These are phyloP conservation scores for Penicillium taxi DNA, from an alignment of 495 filamentous ascomycete genomes.

Conservation along the genomic window DNA sequence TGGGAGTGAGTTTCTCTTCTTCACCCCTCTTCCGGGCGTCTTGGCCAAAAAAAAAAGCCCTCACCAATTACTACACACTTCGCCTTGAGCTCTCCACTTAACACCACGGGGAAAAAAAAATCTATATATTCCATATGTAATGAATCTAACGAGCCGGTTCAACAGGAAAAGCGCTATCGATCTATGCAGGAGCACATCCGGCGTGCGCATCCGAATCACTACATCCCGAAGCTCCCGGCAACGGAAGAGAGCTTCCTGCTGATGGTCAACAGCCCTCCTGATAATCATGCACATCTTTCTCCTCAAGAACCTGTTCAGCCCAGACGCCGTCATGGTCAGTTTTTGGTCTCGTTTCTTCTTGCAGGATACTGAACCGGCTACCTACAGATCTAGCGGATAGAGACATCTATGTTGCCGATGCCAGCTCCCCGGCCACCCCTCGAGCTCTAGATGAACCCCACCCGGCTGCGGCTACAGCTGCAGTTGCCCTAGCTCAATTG, in stretches of 20 bases:
- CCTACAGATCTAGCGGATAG: conserved; percentile 37
- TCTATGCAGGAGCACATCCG: conserved; percentile 99
- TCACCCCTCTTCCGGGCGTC: conserved; percentile 10
- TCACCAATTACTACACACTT: neutral
- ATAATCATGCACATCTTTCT: conserved; percentile 57
- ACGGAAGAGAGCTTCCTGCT: conserved; percentile 96
- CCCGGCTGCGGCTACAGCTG: conserved; percentile 65
- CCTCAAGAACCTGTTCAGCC: conserved; percentile 42
- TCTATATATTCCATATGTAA: neutral
- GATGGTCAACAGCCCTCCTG: conserved; percentile 87
- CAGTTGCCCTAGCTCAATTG: conserved; percentile 79
- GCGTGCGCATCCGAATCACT: conserved; percentile 93
- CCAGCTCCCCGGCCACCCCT: conserved; percentile 63
- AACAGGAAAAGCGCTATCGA: conserved; percentile 90
- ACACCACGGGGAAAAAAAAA: no score
- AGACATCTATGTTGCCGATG: conserved; percentile 53
- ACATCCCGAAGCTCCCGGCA: conserved; percentile 96
- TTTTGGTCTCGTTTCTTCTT: neutral
- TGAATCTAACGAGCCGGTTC: conserved; percentile 18
- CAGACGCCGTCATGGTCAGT: conserved; percentile 32
- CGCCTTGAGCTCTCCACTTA: neutral
- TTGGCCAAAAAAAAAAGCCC: neutral
- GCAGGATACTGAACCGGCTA: conserved; percentile 24
- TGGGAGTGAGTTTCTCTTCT: conserved; percentile 67
- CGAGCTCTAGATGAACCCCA: conserved; percentile 65